Conservation (phyloP, 2,329 filamentous ascomycete genomes). For the Nannizziopsis barbatae region DNA sequence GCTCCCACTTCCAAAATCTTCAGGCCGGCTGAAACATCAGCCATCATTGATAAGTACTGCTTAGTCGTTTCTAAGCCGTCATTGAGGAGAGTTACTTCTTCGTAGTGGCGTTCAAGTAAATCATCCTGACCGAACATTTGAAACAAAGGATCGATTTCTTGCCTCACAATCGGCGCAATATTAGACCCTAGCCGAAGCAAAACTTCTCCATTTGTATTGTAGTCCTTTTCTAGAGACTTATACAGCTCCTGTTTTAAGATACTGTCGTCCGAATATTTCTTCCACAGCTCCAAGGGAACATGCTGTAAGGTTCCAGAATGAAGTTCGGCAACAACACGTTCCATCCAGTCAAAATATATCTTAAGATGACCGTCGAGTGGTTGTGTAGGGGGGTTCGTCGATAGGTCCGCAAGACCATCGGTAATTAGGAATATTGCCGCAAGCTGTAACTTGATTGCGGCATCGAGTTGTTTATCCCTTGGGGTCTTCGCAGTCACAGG, state of each 20-base stretch:
- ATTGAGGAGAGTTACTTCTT: constrained; percentile 2
- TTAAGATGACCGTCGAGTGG: constrained; percentile 21
- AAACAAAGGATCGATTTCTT: constrained; percentile 23
- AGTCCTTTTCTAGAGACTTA: constrained; percentile 3
- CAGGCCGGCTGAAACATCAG: constrained; percentile 3
- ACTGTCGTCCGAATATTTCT: constrained; percentile 15
- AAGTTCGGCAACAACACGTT: constrained; percentile 17
- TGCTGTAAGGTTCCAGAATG: constrained; percentile 18
- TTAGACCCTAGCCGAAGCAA: constrained; percentile 25
- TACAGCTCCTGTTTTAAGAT: constrained; percentile 21
- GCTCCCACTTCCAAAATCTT: constrained; percentile 34
- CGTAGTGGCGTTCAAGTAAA: constrained; percentile 19
- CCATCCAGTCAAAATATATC: constrained; percentile 25
- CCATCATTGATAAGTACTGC: constrained; percentile 4
- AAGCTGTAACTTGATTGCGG: constrained; percentile 19
- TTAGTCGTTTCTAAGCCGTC: background rate
- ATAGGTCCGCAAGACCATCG: constrained; percentile 21
- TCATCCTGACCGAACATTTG: constrained; percentile 24
- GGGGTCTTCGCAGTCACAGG: constrained; percentile 5
- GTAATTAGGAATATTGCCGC: constrained; percentile 23
- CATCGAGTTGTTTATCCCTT: background rate
- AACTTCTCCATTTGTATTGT: constrained; percentile 23
- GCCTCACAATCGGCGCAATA: constrained; percentile 21
- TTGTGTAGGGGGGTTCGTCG: constrained; percentile 12
- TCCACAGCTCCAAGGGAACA: constrained; percentile 19